Base-by-base conservation (phyloP, 306 rosid species). In the Trifolium repens region DNA sequence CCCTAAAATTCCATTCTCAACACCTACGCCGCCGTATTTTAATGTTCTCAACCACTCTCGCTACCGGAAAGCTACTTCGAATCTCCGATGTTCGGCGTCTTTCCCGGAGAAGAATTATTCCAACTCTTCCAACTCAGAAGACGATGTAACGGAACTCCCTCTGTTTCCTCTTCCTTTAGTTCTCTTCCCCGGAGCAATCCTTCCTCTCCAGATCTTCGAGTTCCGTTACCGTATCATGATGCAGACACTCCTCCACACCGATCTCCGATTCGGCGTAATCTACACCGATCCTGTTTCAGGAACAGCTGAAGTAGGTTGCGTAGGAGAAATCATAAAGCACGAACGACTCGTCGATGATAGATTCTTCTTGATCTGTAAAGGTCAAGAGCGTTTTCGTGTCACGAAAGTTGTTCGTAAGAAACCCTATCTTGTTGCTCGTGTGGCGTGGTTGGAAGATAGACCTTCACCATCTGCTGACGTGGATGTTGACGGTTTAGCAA, bases 221-320 rank as follows among this genome's bases (percentile, higher is more conserved):
- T 90, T 94, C 82, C 96, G 99, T 3, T 94, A 94, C 89, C 91
- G 99, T 22, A 89, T 94, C 79, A 96, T 96, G 99, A 96, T 92
- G 99, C 99, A 96, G 85, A 92, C 97, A 3, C 93, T 96, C 49
- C 96, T 96, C 55, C 97, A 92, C 71, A 87, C 99, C 22, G 99
- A 96, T 82, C 98, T 96, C 75, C 99, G 99, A 6, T 94, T 94
- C 78, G 99, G 99, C 8, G 98, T 94, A 15, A 90, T 94, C 43
- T 94, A 85, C 83, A 78, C 87, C 58, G 98, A 92, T 81, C 74
- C 93, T 13, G 90, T 90, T 13, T 76, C 98, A 2, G 99, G 99
- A 7, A 84, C 90, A 5, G 71, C 98, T 27, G 96, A 87, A 9
- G 96, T 92, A 0, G 99, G 99, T 35, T 94, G 99, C 84, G 97